Percentiles rank a stretch among this genome's conserved stretches.
phyloP scores from a whole-genome alignment of 2,329 filamentous ascomycete species.

The Colletotrichum trifolii region DNA sequence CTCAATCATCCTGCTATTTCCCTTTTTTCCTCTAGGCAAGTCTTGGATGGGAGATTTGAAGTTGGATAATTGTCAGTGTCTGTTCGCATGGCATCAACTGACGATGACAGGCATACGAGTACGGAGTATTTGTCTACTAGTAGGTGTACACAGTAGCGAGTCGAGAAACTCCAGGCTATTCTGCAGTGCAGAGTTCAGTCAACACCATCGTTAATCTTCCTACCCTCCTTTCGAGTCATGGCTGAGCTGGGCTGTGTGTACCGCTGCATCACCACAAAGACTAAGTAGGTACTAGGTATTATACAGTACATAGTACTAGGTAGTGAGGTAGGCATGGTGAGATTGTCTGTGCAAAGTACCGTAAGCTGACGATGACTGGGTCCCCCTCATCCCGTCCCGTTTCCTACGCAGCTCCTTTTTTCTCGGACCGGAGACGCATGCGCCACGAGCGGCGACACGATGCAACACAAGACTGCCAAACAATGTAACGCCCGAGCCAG shows the following conservation, averaged over 20 bases:
- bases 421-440: constrained; percentile 12
- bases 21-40: constrained; percentile 14
- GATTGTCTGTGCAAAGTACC: neutral
- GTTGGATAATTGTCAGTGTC: constrained; percentile 1
- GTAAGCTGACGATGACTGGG: constrained; percentile 1
- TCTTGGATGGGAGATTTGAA: neutral
- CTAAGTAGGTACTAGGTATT: neutral
- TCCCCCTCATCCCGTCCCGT: neutral
- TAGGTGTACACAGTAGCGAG: no score
- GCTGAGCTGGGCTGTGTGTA: neutral
- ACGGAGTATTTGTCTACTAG: no score
- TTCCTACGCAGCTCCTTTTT: neutral
- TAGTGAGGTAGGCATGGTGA: neutral
- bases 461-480: neutral
- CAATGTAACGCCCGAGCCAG: neutral
- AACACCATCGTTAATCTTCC: constrained; percentile 2
- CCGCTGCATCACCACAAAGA: neutral
- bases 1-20: constrained; percentile 29
- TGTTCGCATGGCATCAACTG: constrained; percentile 4
- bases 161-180: no score
- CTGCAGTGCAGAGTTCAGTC: neutral
- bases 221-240: constrained; percentile 18
- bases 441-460: constrained; percentile 13
- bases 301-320: no score
- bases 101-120: neutral